Evolutionary conservation across 192 early-diverging fungal genomes (phyloP), one percentile per base, ranked within the genome.

Genomic region (Pecoramyces ruminantium): DNA sequence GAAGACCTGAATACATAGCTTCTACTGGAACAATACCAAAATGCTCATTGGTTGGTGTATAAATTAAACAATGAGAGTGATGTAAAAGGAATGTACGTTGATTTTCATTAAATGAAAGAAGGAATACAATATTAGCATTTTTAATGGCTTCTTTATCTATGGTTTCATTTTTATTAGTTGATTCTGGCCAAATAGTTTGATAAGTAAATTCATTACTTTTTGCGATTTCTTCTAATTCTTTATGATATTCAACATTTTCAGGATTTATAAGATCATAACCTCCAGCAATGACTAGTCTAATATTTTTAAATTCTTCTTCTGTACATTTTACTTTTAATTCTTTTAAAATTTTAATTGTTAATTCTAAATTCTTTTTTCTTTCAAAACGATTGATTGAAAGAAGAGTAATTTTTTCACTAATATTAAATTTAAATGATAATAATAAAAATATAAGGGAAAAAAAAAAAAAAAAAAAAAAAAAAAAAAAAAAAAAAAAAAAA

Each of bases 21-120:
- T 98, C 97, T 0, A 98, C 89, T 3, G 97, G 97, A n/a, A 95
- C 95, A 78, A 98, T 98, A 0, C 97, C 97, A 83, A 98, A 94
- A 83, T 98, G 97, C 84, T 98, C 97, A 85, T 95, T 91, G 16
- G 89, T 89, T 18, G 97, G 97, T 30, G 97, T 98, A 85, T 98
- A 98, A 2, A 97, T 82, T 13, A 97, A 86, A 11, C 91, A 89
- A 16, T 82, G 77, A 13, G 95, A 87, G 0, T 81, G 80, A 2
- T 88, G 84, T 17, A 98, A 85, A 29, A 98, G 84, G 79, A 84
- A 92, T 2, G 92, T 87, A 29, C 95, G 91, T 85, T 96, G 93
- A 28, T 87, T 86, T 80, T 96, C 94, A 39, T 88, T 91, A 82
- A 97, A 95, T 2, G 96, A 97, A 25, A 92, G 96, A 9, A 98